Conservation (phyloP, 306 rosid genomes). For the Cucurbita maxima region DNA sequence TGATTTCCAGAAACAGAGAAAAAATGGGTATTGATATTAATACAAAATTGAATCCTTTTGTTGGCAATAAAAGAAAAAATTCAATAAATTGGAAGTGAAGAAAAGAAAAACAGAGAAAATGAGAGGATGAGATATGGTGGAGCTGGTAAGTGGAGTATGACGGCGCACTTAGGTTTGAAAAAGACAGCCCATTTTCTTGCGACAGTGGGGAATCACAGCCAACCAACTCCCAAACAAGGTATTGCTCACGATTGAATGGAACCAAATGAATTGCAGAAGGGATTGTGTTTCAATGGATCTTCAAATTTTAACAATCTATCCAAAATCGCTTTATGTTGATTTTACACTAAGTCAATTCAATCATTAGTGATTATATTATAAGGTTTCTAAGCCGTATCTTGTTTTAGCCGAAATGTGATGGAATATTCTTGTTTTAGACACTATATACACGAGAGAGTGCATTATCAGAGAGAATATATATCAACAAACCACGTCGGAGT, state of each 20-base stretch:
- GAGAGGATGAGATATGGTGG: constrained; percentile 26
- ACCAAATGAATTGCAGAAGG: constrained; percentile 19
- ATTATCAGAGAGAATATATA: too few relatives aligned
- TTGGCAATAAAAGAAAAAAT: background rate
- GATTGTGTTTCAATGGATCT: constrained; percentile 62
- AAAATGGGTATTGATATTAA: background rate
- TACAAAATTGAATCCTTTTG: background rate
- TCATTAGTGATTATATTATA: too few relatives aligned
- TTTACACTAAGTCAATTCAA: too few relatives aligned
- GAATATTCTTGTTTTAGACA: background rate
- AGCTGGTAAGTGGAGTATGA: constrained; percentile 43
- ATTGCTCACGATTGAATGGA: constrained; percentile 40
- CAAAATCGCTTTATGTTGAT: too few relatives aligned
- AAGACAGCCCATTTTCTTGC: constrained; percentile 21
- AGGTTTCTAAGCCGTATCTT: too few relatives aligned
- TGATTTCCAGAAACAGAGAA: background rate
- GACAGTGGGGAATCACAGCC: background rate
- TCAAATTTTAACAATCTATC: too few relatives aligned
- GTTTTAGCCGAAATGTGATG: background rate
- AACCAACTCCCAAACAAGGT: background rate
- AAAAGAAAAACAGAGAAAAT: background rate
- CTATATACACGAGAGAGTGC: background rate
- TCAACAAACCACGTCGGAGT: too few relatives aligned
- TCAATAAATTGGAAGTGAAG: background rate
- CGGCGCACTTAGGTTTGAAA: constrained; percentile 33